Conservation (phyloP, 345 rosid genomes). For the Eucalyptus camaldulensis region DNA sequence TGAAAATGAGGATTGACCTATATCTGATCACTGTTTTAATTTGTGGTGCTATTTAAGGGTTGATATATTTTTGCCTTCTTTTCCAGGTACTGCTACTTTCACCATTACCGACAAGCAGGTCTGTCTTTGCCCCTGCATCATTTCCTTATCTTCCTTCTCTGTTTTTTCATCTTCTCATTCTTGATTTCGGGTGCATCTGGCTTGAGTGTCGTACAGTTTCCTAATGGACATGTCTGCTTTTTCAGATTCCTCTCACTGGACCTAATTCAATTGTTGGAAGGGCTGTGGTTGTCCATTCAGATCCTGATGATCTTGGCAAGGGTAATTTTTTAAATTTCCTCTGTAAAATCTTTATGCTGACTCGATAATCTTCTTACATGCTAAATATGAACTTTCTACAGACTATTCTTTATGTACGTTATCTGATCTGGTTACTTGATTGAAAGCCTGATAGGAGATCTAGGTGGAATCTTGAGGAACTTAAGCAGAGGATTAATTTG, state of each 20-base stretch:
- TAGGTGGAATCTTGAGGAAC: not conserved
- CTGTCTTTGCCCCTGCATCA: not conserved
- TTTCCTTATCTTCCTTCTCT: not conserved
- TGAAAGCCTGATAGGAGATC: not conserved
- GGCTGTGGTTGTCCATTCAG: constrained; percentile 87
- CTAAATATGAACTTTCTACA: not conserved
- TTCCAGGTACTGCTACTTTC: constrained; percentile 59
- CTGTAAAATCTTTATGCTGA: not conserved
- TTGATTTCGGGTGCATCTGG: not conserved
- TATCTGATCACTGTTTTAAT: not conserved
- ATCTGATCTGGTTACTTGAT: not conserved
- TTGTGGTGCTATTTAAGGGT: not conserved
- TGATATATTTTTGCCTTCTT: not conserved
- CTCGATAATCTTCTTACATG: not conserved
- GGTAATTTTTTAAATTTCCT: constrained; percentile 24
- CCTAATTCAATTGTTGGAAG: constrained; percentile 77
- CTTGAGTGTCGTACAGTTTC: not conserved
- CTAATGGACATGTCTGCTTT: not conserved
- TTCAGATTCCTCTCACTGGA: constrained; percentile 73
- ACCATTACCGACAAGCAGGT: constrained; percentile 55
- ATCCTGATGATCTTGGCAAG: constrained; percentile 96
- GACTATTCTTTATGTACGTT: not conserved
- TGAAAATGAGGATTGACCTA: not conserved
- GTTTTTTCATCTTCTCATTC: not conserved
- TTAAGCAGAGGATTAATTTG: not conserved